Percentiles rank a stretch among this genome's conserved stretches.
Evolutionary conservation across 257 asterid genomes (phyloP).

Genomic region (Thymus quinquecostatus): DNA sequence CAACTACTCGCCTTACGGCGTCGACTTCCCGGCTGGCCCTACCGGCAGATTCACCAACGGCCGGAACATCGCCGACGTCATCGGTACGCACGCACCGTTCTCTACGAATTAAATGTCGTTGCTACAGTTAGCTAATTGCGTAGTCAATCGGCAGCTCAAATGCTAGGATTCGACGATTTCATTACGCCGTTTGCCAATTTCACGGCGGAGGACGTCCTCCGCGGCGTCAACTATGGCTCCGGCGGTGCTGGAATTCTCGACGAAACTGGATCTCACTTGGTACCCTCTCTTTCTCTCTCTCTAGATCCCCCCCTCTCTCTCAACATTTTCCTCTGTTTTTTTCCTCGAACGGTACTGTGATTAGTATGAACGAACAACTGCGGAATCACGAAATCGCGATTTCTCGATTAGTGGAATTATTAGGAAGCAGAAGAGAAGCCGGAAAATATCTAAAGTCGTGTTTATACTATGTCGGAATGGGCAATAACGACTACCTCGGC

Average conservation of each 20-base stretch:
- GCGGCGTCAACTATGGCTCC: constrained; percentile 61
- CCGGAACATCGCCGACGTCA: constrained; percentile 36
- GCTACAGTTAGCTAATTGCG: neutral
- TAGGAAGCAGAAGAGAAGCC: constrained; percentile 25
- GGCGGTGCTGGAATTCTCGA: constrained; percentile 68
- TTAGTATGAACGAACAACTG: constrained; percentile 37
- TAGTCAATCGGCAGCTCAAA: constrained; percentile 42
- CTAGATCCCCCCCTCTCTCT: neutral
- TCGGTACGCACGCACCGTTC: constrained; percentile 28
- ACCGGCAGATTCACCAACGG: constrained; percentile 63
- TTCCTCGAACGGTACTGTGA: constrained; percentile 27
- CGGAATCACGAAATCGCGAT: constrained; percentile 29
- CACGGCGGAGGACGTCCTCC: constrained; percentile 38
- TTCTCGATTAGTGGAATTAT: constrained; percentile 14
- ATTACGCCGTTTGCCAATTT: constrained; percentile 50
- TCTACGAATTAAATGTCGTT: neutral
- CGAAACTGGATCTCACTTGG: constrained; percentile 51
- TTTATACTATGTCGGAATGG: constrained; percentile 39
- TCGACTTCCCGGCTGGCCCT: constrained; percentile 48
- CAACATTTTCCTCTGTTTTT: neutral
- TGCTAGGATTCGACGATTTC: constrained; percentile 49
- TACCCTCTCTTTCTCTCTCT: constrained; percentile 25
- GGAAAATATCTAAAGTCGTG: constrained; percentile 30
- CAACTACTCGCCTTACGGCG: constrained; percentile 46
- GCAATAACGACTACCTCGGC: constrained; percentile 44